phyloP scores from a whole-genome alignment of 345 rosid species.

The Rhodamnia rubescens region DNA sequence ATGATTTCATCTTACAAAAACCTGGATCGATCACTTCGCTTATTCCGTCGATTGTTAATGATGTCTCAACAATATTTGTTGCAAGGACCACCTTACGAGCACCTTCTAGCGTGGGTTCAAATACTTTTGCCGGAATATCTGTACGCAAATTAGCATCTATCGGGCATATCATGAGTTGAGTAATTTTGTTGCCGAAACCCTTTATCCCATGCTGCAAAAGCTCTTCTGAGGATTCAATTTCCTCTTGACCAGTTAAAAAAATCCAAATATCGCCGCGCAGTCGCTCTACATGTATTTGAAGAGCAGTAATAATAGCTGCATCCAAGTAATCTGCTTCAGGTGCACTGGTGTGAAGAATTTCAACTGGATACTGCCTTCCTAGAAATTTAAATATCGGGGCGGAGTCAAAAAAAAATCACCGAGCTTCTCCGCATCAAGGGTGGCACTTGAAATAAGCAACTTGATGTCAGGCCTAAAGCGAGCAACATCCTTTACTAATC shows the following conservation, averaged over 20 bases:
- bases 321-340: slow-evolving; percentile 98
- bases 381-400: slow-evolving; percentile 96
- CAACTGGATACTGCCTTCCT: slow-evolving; percentile 93
- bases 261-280: slow-evolving; percentile 82
- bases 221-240: slow-evolving; percentile 93
- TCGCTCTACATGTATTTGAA: slow-evolving; percentile 75
- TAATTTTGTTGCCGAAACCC: slow-evolving; percentile 88
- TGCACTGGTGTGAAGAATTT: slow-evolving; percentile 83
- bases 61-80: slow-evolving; percentile 95
- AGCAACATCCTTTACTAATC: slow-evolving; percentile 86
- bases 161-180: slow-evolving; percentile 86
- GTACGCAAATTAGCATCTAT: slow-evolving; percentile 96
- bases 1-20: slow-evolving; percentile 87
- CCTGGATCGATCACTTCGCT: slow-evolving; percentile 94
- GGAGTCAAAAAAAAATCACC: too few species aligned
- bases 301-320: slow-evolving; percentile 86
- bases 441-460: slow-evolving; percentile 92
- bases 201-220: slow-evolving; percentile 74
- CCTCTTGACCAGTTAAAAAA: slow-evolving; percentile 91
- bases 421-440: too few species aligned
- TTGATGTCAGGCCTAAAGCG: slow-evolving; percentile 84
- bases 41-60: slow-evolving; percentile 88
- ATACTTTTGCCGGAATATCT: slow-evolving; percentile 89
- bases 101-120: slow-evolving; percentile 92
- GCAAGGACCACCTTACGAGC: slow-evolving; percentile 95